These are phyloP conservation scores for Ocimum tenuiflorum DNA, from an alignment of 257 asterid genomes.

Conservation along the genomic window DNA sequence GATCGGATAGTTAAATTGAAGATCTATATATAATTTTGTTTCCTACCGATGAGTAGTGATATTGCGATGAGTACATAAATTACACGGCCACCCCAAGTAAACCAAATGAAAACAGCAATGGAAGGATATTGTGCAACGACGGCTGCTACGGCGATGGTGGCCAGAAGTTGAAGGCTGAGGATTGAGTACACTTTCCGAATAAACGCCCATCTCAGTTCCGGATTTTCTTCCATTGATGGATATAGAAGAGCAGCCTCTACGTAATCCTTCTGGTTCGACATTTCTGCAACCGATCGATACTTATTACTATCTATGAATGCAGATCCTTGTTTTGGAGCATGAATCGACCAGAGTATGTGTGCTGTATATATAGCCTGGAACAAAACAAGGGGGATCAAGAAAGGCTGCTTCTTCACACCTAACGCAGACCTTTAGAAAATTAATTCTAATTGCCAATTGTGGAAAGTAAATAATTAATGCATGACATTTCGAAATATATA, in stretches of 20 bases:
- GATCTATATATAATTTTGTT: neutral
- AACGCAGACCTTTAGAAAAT: too few species aligned
- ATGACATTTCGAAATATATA: too few species aligned
- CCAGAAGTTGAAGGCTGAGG: constrained; percentile 34
- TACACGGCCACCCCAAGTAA: constrained; percentile 30
- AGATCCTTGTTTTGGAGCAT: too few species aligned
- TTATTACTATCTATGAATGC: too few species aligned
- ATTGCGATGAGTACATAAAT: constrained; percentile 26
- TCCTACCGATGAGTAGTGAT: constrained; percentile 34
- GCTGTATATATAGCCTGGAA: too few species aligned
- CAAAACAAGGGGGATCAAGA: too few species aligned
- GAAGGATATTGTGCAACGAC: constrained; percentile 33
- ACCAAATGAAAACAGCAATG: constrained; percentile 30
- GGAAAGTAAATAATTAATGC: too few species aligned
- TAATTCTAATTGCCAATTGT: too few species aligned
- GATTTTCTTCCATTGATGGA: constrained; percentile 50
- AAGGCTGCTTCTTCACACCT: too few species aligned
- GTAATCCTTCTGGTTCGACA: constrained; percentile 39
- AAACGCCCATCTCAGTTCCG: constrained; percentile 52
- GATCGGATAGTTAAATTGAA: too few species aligned
- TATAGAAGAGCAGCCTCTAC: constrained; percentile 40
- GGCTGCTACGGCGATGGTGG: constrained; percentile 43
- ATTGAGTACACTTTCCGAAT: constrained; percentile 52
- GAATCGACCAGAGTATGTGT: too few species aligned
- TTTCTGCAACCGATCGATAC: neutral